Conservation (phyloP, 2,329 filamentous ascomycete genomes). For the Dothideomycetes sp. region DNA sequence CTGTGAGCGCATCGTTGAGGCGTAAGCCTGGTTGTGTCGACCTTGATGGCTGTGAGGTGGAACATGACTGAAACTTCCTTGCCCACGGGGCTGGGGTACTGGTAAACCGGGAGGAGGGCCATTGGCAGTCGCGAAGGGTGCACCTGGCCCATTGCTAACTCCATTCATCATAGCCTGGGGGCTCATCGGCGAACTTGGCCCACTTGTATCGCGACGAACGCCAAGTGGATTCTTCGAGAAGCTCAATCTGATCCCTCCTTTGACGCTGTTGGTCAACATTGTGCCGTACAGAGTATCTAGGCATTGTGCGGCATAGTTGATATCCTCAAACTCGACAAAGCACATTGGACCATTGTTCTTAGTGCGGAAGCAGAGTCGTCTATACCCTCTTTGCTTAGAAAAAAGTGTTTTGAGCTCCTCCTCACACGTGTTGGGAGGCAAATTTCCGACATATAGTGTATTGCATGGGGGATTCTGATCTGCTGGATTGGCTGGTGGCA, state of each 20-base stretch:
- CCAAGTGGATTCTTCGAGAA: slow-evolving; percentile 97
- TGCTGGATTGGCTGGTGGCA: slow-evolving; percentile 82
- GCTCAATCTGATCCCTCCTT: slow-evolving; percentile 87
- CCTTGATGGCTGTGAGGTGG: background rate
- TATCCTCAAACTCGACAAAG: slow-evolving; percentile 95
- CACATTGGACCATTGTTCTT: slow-evolving; percentile 97
- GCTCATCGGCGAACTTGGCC: slow-evolving; percentile 37
- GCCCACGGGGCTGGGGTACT: slow-evolving; percentile 37
- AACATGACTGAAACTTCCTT: slow-evolving; percentile 28
- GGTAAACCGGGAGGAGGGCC: slow-evolving; percentile 72
- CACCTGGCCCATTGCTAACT: slow-evolving; percentile 56
- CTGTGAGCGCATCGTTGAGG: background rate
- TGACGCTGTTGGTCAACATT: slow-evolving; percentile 79
- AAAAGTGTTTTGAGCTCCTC: slow-evolving; percentile 93
- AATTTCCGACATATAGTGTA: slow-evolving; percentile 93
- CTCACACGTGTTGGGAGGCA: slow-evolving; percentile 84
- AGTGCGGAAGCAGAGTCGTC: slow-evolving; percentile 84
- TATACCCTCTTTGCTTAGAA: slow-evolving; percentile 87
- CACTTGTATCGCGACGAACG: slow-evolving; percentile 67
- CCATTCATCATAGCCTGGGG: slow-evolving; percentile 43
- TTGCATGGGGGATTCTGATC: slow-evolving; percentile 98
- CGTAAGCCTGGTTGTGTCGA: background rate
- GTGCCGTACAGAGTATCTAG: slow-evolving; percentile 83
- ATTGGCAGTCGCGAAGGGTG: slow-evolving; percentile 44
- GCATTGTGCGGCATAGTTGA: slow-evolving; percentile 83